Percentiles rank a stretch among this genome's conserved stretches.
Conservation (phyloP, 345 rosid species). For the Populus deltoides region DNA sequence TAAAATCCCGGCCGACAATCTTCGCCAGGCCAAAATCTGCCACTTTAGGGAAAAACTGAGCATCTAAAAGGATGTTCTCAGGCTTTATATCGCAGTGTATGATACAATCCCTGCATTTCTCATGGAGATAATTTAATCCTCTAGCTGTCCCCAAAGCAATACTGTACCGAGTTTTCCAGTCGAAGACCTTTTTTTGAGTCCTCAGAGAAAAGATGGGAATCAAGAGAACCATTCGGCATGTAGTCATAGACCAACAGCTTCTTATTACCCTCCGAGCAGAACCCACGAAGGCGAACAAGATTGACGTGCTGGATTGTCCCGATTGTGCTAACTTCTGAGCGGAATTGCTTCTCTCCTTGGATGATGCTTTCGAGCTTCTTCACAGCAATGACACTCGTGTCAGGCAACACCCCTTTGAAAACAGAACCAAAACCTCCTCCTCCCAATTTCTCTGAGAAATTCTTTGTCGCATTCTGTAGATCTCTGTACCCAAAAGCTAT, state of each 20-base stretch:
- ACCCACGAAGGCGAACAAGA: slow-evolving; percentile 78
- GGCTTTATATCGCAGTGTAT: slow-evolving; percentile 91
- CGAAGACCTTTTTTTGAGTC: slow-evolving; percentile 33
- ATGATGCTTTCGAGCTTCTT: slow-evolving; percentile 72
- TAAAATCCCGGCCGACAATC: slow-evolving; percentile 76
- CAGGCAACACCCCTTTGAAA: slow-evolving; percentile 65
- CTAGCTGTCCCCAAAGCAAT: slow-evolving; percentile 74
- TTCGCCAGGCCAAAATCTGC: slow-evolving; percentile 88
- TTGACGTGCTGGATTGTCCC: slow-evolving; percentile 80
- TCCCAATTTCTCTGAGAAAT: slow-evolving; percentile 70
- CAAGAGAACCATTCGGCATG: too few relatives aligned
- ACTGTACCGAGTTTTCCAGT: slow-evolving; percentile 61
- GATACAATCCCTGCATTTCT: slow-evolving; percentile 79
- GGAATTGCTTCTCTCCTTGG: slow-evolving; percentile 92
- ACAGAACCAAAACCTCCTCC: slow-evolving; percentile 96
- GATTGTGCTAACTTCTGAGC: slow-evolving; percentile 66
- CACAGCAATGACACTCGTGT: slow-evolving; percentile 65
- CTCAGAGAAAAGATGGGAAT: slow-evolving; percentile 46
- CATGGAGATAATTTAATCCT: slow-evolving; percentile 79
- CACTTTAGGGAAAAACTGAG: slow-evolving; percentile 66
- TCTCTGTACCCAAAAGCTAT: slow-evolving; percentile 63
- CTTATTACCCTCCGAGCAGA: slow-evolving; percentile 66
- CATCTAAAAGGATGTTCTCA: slow-evolving; percentile 71
- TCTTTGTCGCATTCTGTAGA: slow-evolving; percentile 63
- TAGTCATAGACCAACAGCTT: slow-evolving; percentile 69